These are phyloP conservation scores for Tetradesmus obliquus DNA, from an alignment of 139 green algal genomes.

Conservation along the genomic window DNA sequence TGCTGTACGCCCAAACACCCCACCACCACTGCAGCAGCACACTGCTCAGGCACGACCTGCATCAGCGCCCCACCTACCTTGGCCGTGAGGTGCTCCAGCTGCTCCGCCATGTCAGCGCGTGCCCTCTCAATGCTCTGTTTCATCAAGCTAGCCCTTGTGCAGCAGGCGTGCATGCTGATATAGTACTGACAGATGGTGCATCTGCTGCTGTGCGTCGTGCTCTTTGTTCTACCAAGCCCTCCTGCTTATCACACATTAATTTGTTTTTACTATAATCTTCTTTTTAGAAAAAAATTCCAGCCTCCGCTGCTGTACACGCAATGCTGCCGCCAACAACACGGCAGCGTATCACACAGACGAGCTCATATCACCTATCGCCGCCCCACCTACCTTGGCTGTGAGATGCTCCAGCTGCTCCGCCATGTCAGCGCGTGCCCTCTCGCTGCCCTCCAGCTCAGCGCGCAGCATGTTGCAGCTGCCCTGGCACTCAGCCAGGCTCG, in stretches of 20 bases:
- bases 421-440: neutral
- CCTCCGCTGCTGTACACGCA: too few relatives aligned
- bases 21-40: neutral
- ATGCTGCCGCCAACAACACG: too few relatives aligned
- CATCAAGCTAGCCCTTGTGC: too few relatives aligned
- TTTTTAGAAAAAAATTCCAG: too few relatives aligned
- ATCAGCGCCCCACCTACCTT: neutral
- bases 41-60: too few relatives aligned
- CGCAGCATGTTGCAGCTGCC: slow-evolving; percentile 7
- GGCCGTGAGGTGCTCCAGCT: slow-evolving; percentile 20
- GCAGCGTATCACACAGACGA: too few relatives aligned
- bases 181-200: neutral
- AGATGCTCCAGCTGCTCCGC: slow-evolving; percentile 34
- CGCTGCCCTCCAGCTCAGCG: neutral
- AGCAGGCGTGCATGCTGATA: too few relatives aligned
- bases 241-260: too few relatives aligned
- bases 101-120: neutral
- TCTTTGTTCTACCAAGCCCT: too few relatives aligned
- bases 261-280: too few relatives aligned
- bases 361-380: too few relatives aligned
- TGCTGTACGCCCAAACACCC: neutral
- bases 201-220: neutral
- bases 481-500: neutral
- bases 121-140: neutral
- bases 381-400: neutral